Evolutionary conservation across 345 rosid species (phyloP), one percentile per base, ranked within the genome.

Genomic region (Odontarrhena argentea): DNA sequence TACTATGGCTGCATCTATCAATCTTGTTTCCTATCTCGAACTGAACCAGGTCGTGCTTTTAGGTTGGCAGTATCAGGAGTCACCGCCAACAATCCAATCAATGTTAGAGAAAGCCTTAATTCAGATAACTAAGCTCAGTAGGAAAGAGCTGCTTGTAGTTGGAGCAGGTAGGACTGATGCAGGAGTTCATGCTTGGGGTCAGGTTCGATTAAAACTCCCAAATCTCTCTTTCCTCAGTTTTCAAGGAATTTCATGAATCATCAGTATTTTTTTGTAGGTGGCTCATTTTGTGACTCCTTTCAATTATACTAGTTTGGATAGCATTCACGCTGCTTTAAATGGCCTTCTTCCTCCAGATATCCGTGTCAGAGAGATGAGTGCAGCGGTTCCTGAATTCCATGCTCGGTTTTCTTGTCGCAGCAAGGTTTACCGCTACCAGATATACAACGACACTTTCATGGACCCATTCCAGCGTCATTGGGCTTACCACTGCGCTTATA

Each of bases 121-220:
- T 76, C 83, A 69, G 74, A 78, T 59, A 60, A 90, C 97, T 4
- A 86, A 90, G 74, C 81, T 93, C 40, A 71, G 71, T 71, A 71
- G 98, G 56, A 77, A 84, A 76, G 68, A 85, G 73, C 88, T 93
- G 55, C 77, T 13, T 53, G 72, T 92, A 9, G 97, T 87, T 58
- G 98, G 93, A 47, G 96, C 98, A 0, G 81, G 97, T 62, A 79
- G 97, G 76, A 93, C 98, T 4, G 98, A 89, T 77, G 76, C 87
- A 32, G 98, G 97, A 53, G 98, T 93, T 70, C 98, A 93, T 70
- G 98, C 98, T 57, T 83, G 85, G 91, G 98, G 98, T 58, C 98
- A 92, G 96, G 98, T 89, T 79, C 50, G 71, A 30, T 54, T 65
- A 10, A 41, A 37, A 6, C 12, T 46, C 43, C 42, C 14, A 25